phyloP scores from a whole-genome alignment of 352 stramenopile genomes.

The Stephanocyclus meneghinianus region DNA sequence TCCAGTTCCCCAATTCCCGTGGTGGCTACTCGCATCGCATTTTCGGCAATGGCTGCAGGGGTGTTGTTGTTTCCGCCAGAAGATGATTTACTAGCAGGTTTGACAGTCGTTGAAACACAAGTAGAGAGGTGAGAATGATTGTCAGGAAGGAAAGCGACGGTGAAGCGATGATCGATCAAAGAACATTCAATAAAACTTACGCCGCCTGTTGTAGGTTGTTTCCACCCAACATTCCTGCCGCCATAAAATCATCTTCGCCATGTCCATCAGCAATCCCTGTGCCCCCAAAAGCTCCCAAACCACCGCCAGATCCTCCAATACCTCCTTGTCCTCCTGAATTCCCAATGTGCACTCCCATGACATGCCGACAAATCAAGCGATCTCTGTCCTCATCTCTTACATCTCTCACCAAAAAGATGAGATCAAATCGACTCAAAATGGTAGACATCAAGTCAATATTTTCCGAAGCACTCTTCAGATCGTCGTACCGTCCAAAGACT shows the following conservation, averaged over 20 bases:
- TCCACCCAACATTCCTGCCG: constrained; percentile 49
- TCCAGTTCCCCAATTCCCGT: constrained; percentile 77
- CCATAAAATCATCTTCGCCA: constrained; percentile 55
- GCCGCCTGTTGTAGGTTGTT: constrained; percentile 46
- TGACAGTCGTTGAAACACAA: not conserved
- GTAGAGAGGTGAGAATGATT: not conserved
- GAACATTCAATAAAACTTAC: constrained; percentile 28
- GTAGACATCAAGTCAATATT: constrained; percentile 99
- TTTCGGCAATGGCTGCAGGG: constrained; percentile 78
- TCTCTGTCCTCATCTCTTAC: constrained; percentile 95
- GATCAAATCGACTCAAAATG: constrained; percentile 97
- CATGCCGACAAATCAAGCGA: constrained; percentile 94
- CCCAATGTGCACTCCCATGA: constrained; percentile 97
- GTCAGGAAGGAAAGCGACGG: not conserved
- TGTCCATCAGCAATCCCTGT: constrained; percentile 45
- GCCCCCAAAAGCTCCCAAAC: constrained; percentile 31
- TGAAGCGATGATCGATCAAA: not conserved
- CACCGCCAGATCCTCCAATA: constrained; percentile 22
- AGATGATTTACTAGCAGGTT: constrained; percentile 35
- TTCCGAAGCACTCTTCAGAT: constrained; percentile 95
- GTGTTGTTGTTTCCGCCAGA: constrained; percentile 41
- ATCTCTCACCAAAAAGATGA: constrained; percentile 99
- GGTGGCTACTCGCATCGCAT: constrained; percentile 72
- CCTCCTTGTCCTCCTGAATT: constrained; percentile 51
- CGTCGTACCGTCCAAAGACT: constrained; percentile 97